phyloP scores from a whole-genome alignment of 1,284 basidiomycete genomes.

The Malassezia cuniculi region DNA sequence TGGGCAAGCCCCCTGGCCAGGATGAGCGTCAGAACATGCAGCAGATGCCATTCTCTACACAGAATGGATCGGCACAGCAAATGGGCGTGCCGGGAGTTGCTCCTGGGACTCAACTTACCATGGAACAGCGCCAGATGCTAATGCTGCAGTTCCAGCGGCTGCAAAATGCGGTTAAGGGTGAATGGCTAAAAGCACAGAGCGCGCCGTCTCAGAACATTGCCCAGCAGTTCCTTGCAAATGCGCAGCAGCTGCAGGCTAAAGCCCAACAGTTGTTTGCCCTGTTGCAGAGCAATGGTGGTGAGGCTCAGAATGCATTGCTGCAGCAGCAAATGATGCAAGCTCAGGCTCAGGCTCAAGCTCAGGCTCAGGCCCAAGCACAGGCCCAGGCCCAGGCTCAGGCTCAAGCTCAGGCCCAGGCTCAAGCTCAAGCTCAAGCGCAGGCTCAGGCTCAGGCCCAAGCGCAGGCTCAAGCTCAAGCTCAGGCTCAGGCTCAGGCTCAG shows the following conservation, averaged over 20 bases:
- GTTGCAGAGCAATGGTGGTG: slow-evolving; percentile 16
- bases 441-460: too few relatives aligned
- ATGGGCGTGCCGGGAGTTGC: background rate
- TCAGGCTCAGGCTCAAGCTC: background rate
- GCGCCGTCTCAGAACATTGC: slow-evolving; percentile 28
- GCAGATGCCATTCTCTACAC: background rate
- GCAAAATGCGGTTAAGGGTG: slow-evolving; percentile 28
- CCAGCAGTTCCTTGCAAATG: slow-evolving; percentile 30
- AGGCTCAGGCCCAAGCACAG: background rate
- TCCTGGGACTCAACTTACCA: slow-evolving; percentile 18
- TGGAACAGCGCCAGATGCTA: slow-evolving; percentile 34
- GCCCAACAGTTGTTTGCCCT: slow-evolving; percentile 27
- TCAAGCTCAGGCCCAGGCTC: background rate
- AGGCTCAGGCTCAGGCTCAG: too few relatives aligned
- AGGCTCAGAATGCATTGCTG: too few relatives aligned
- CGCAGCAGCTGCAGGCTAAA: slow-evolving; percentile 30
- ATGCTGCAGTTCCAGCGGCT: slow-evolving; percentile 32
- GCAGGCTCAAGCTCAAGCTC: too few relatives aligned
- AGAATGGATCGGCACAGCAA: background rate
- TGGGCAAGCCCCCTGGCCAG: background rate
- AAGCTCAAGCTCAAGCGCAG: slow-evolving; percentile 1
- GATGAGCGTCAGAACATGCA: too few relatives aligned
- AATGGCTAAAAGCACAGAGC: slow-evolving; percentile 37
- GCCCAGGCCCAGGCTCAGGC: background rate
- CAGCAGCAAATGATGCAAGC: background rate